Conservation (phyloP, 2,329 filamentous ascomycete species). For the Aspergillus tubingensis region DNA sequence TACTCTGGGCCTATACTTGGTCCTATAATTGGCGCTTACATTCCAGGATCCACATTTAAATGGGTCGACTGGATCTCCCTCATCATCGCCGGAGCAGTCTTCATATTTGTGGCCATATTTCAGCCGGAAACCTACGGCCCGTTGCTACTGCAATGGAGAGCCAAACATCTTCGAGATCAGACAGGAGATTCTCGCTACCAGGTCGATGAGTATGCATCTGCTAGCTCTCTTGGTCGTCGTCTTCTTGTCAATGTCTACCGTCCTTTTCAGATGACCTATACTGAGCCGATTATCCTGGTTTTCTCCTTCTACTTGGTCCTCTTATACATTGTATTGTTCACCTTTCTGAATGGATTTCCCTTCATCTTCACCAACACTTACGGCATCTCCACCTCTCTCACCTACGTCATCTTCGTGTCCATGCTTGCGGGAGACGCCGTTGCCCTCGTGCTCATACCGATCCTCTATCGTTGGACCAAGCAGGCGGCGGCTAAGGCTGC, state of each 20-base stretch:
- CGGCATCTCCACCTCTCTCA: background rate
- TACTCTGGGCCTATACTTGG: conserved; percentile 3
- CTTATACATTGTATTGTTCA: conserved; percentile 4
- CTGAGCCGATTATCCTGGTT: background rate
- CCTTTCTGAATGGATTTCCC: conserved; percentile 2
- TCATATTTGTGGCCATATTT: background rate
- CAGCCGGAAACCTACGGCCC: conserved; percentile 5
- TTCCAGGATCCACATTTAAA: background rate
- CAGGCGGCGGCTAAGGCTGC: conserved; percentile 2
- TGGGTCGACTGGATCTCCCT: conserved; percentile 3
- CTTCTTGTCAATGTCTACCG: conserved; percentile 4
- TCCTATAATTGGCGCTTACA: background rate
- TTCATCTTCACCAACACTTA: conserved; percentile 4
- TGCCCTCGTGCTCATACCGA: background rate
- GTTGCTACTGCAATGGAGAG: background rate
- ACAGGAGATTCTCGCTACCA: conserved; percentile 2
- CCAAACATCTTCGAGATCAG: conserved; percentile 1
- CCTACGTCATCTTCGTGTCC: background rate
- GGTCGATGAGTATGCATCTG: background rate
- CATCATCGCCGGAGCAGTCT: background rate
- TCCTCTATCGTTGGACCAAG: conserved; percentile 4
- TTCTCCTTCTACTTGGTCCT: conserved; percentile 7
- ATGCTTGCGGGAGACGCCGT: conserved; percentile 4
- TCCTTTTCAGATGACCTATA: conserved; percentile 2
- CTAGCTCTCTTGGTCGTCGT: background rate